Evolutionary conservation across 495 filamentous ascomycete genomes (phyloP), one percentile per base, ranked within the genome.

Genomic region (Penicillium lividum): DNA sequence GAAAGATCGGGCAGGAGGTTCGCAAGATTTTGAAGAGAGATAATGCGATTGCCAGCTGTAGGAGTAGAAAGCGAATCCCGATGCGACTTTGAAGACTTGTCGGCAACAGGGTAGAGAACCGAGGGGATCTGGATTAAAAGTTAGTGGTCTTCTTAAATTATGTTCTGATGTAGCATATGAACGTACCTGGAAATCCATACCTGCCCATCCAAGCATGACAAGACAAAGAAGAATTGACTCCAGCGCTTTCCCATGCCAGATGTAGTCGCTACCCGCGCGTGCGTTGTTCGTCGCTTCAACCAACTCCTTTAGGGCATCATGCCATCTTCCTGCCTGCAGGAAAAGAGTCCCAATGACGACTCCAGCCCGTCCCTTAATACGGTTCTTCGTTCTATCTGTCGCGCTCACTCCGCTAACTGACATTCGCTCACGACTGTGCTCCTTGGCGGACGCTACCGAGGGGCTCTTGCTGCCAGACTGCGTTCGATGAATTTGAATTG

Each of bases 241-340:
- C 31, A 98, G 80, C 4, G 90, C 92, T 74, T 98, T 99, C 11
- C 89, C 94, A 78, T 98, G 91, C 94, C 94, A 99, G 7, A 97
- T 69, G 77, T 96, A 90, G 71, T 98, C 94, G 68, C 89, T 93
- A 62, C 87, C 85, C 34, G 84, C 85, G 68, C 89, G 89, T 15
- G 92, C 89, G 59, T 86, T 82, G 10, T 84, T 82, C 7, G 88
- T 91, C 48, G 87, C 88, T 53, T 97, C 93, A 27, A 85, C 77
- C 31, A 97, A 81, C 69, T 97, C 91, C 68, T 86, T 91, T 30
- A 98, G 65, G 16, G 95, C 93, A 77, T 97, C 92, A 31, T 82
- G 84, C 91, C 93, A 96, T 60, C 91, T 82, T 33, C 94, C 94
- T 59, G 91, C 89, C 64, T 89, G 84, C 56, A 99, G 82, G 71